A percentile compares a stretch with the other conserved stretches of the same genome.
Conservation (phyloP, 306 rosid genomes). For the Vigna nakashimae region DNA sequence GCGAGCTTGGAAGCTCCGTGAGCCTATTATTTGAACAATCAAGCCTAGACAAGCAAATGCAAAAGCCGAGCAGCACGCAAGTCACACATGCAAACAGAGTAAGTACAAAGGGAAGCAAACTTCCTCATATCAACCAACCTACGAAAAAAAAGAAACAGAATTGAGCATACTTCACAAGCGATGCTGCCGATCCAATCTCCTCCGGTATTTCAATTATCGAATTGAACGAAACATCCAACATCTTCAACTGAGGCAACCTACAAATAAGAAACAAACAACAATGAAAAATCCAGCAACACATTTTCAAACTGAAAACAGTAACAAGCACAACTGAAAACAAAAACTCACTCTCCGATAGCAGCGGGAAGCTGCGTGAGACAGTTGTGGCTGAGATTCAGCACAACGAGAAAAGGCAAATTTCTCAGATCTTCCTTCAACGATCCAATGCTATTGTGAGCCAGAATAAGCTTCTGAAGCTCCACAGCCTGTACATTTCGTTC, state of each 20-base stretch:
- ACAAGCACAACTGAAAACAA: background rate
- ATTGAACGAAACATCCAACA: conserved; percentile 83
- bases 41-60: conserved; percentile 58
- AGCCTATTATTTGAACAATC: conserved; percentile 89
- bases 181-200: conserved; percentile 78
- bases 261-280: conserved; percentile 21
- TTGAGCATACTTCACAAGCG: conserved; percentile 80
- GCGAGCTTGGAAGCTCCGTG: conserved; percentile 75
- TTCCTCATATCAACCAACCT: conserved; percentile 30
- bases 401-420: conserved; percentile 67
- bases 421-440: conserved; percentile 71
- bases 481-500: conserved; percentile 65
- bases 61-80: conserved; percentile 28
- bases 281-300: conserved; percentile 2
- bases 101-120: conserved; percentile 7
- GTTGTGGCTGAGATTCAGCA: conserved; percentile 88
- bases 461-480: conserved; percentile 88
- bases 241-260: conserved; percentile 77
- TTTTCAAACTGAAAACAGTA: background rate
- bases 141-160: conserved; percentile 2
- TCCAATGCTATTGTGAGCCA: conserved; percentile 83
- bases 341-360: conserved; percentile 94
- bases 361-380: conserved; percentile 75
- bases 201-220: conserved; percentile 63
- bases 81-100: conserved; percentile 11